A percentile compares a stretch with the other conserved stretches of the same genome.
Conservation (phyloP, 75 land plant species). For the Picea sitchensis region DNA sequence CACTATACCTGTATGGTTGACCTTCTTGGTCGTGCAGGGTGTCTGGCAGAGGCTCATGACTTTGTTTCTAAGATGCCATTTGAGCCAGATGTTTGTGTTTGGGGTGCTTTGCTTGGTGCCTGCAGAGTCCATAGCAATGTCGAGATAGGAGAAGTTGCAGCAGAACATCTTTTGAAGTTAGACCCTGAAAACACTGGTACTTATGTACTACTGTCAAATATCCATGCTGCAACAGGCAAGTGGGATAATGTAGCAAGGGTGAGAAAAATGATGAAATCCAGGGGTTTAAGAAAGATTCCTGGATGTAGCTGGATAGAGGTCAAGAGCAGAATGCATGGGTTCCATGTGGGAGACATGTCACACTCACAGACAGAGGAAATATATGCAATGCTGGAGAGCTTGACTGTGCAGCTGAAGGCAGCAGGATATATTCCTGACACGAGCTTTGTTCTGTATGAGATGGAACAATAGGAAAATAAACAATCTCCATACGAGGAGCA, state of each 20-base stretch:
- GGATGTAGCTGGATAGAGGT: conserved; percentile 10
- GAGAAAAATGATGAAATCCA: conserved; percentile 1
- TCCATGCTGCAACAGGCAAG: conserved; percentile 6
- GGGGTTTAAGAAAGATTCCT: neutral
- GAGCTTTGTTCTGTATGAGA: neutral
- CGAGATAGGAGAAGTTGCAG: conserved; percentile 36
- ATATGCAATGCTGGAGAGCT: neutral
- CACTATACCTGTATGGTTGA: conserved; percentile 73
- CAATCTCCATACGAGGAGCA: too few species aligned
- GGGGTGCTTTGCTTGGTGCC: conserved; percentile 55
- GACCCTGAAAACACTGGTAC: neutral
- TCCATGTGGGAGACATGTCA: neutral
- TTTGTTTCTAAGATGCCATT: conserved; percentile 48
- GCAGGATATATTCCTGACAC: neutral
- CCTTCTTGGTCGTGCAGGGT: conserved; percentile 51
- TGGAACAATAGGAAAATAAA: too few species aligned
- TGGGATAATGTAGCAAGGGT: neutral
- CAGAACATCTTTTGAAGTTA: conserved; percentile 29
- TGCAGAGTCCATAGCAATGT: conserved; percentile 52
- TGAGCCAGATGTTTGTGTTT: conserved; percentile 49
- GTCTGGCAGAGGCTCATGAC: conserved; percentile 26
- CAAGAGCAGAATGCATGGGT: neutral
- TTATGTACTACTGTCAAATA: conserved; percentile 9
- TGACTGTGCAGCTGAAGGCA: neutral
- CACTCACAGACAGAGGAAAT: neutral